These are phyloP conservation scores for Colletotrichum chlorophyti DNA, from an alignment of 2,329 filamentous ascomycete species.

Conservation along the genomic window DNA sequence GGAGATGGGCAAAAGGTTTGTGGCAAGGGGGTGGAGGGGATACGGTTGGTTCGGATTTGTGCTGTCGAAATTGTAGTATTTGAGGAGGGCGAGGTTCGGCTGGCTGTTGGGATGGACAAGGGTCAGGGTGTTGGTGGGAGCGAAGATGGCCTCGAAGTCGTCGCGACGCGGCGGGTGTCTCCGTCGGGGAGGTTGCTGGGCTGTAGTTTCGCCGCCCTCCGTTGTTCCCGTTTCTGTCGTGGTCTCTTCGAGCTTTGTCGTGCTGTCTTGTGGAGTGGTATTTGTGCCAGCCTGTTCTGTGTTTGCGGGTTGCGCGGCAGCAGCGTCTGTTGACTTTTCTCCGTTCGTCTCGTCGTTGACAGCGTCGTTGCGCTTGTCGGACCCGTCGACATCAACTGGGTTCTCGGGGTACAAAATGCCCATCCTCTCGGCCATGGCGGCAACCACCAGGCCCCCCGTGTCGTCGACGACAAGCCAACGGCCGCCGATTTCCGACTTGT, in stretches of 20 bases:
- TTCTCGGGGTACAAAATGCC: conserved; percentile 70
- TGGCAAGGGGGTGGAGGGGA: conserved; percentile 78
- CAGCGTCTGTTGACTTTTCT: conserved; percentile 7
- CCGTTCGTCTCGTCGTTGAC: conserved; percentile 16
- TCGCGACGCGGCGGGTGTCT: conserved; percentile 35
- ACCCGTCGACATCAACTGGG: conserved; percentile 36
- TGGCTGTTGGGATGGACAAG: conserved; percentile 83
- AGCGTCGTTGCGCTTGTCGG: conserved; percentile 32
- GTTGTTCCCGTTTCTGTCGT: conserved; percentile 1
- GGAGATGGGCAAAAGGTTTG: conserved; percentile 81
- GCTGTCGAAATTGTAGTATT: conserved; percentile 87
- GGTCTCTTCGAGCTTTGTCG: neutral
- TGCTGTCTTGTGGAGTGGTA: too few relatives aligned
- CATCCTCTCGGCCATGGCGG: conserved; percentile 88
- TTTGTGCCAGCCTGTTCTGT: too few relatives aligned
- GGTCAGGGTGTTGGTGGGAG: conserved; percentile 77
- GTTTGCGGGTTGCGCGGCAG: neutral
- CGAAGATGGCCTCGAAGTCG: conserved; percentile 70
- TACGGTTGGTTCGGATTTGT: conserved; percentile 64
- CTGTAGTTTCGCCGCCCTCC: neutral
- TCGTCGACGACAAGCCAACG: conserved; percentile 88
- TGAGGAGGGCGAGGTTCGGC: conserved; percentile 85
- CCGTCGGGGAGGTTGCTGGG: conserved; percentile 4
- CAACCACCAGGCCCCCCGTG: conserved; percentile 81
- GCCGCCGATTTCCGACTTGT: conserved; percentile 55